Percentiles rank a stretch among this genome's conserved stretches.
Conservation (phyloP, 2,329 filamentous ascomycete genomes). For the Raffaelea albimanens region DNA sequence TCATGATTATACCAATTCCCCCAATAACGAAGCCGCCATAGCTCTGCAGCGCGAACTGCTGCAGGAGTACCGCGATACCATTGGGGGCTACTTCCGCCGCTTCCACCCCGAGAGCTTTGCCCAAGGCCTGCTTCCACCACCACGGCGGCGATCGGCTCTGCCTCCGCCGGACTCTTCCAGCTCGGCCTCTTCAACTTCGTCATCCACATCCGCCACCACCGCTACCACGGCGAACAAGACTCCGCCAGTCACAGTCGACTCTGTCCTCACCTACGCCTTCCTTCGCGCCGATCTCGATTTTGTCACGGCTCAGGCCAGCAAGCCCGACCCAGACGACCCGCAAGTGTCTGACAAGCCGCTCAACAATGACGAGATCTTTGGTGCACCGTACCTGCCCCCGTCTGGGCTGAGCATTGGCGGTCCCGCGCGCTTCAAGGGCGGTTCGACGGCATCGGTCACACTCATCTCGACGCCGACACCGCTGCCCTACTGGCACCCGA, state of each 20-base stretch:
- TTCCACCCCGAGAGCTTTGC: constrained; percentile 75
- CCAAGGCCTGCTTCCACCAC: constrained; percentile 7
- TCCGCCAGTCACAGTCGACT: constrained; percentile 51
- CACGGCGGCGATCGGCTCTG: neutral
- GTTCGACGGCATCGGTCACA: constrained; percentile 82
- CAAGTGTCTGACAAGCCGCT: constrained; percentile 66
- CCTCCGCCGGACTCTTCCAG: neutral
- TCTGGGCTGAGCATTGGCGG: constrained; percentile 61
- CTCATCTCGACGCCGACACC: constrained; percentile 88
- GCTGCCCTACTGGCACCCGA: constrained; percentile 90
- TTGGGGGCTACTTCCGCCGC: constrained; percentile 89
- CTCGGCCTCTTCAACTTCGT: constrained; percentile 8
- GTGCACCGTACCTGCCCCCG: constrained; percentile 43
- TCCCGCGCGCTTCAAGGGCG: constrained; percentile 74
- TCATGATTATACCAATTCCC: neutral
- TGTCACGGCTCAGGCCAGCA: constrained; percentile 76
- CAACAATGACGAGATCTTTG: constrained; percentile 77
- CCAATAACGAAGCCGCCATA: neutral
- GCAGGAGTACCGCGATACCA: constrained; percentile 67
- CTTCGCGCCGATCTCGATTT: constrained; percentile 92
- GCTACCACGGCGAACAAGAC: neutral
- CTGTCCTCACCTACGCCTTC: constrained; percentile 84
- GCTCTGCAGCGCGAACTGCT: constrained; percentile 64
- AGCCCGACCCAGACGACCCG: constrained; percentile 63
- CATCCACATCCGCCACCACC: neutral